Percentiles rank a stretch among this genome's conserved stretches.
These are phyloP conservation scores for Vaccinium darrowii DNA, from an alignment of 148 eudicot genomes.

Conservation along the genomic window DNA sequence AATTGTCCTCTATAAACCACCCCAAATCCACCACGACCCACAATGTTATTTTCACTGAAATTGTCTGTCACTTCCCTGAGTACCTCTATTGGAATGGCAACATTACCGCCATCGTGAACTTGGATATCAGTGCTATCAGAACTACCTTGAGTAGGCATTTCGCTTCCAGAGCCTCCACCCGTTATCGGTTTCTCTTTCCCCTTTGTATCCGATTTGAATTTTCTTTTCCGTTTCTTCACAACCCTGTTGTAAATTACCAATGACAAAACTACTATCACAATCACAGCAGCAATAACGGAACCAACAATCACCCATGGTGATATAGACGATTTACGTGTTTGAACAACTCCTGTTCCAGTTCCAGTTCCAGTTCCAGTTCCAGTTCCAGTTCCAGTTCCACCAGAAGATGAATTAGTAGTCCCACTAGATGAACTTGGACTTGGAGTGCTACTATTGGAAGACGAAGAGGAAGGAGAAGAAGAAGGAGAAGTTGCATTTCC, in stretches of 20 bases:
- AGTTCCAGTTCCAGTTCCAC: slow-evolving; percentile 2
- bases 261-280: slow-evolving; percentile 37
- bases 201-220: slow-evolving; percentile 24
- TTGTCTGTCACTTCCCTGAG: slow-evolving; percentile 63
- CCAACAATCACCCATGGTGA: slow-evolving; percentile 39
- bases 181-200: slow-evolving; percentile 16
- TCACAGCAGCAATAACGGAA: slow-evolving; percentile 37
- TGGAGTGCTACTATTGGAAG: not conserved
- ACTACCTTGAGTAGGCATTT: slow-evolving; percentile 39
- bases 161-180: slow-evolving; percentile 27
- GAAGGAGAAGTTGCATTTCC: slow-evolving; percentile 21
- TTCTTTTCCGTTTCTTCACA: slow-evolving; percentile 32
- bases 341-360: not conserved
- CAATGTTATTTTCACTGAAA: slow-evolving; percentile 53
- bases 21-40: slow-evolving; percentile 87
- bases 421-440: not conserved
- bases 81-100: slow-evolving; percentile 49
- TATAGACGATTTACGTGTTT: slow-evolving; percentile 12
- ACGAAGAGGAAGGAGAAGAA: not conserved
- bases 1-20: slow-evolving; percentile 65
- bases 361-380: slow-evolving; percentile 11
- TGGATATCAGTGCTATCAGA: slow-evolving; percentile 38
- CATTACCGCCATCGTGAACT: slow-evolving; percentile 43
- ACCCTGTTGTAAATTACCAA: slow-evolving; percentile 48
- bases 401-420: slow-evolving; percentile 13